phyloP scores from a whole-genome alignment of 345 rosid genomes.

The Melaleuca alternifolia region DNA sequence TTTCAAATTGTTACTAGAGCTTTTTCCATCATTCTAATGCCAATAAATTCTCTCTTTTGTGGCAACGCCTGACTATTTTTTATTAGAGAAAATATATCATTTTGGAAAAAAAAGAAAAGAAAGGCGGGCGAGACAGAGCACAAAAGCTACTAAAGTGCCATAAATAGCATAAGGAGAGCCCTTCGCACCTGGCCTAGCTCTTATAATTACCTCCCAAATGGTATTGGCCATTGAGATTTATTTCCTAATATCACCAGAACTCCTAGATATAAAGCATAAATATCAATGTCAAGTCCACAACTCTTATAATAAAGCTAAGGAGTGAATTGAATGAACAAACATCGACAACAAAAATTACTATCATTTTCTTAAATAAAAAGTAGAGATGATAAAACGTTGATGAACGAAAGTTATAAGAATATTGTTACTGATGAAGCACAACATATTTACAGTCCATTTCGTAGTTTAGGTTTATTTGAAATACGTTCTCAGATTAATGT shows the following conservation, averaged over 20 bases:
- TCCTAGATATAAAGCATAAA: neutral
- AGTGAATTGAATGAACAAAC: neutral
- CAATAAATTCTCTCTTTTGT: neutral
- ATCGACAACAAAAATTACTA: neutral
- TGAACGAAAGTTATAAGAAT: neutral
- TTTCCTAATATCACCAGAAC: neutral
- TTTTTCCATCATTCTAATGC: neutral
- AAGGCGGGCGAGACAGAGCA: neutral
- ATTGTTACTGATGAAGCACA: neutral
- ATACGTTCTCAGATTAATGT: too few species aligned
- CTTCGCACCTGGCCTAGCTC: neutral
- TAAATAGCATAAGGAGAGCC: too few species aligned
- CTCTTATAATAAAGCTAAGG: neutral
- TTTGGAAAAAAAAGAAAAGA: neutral
- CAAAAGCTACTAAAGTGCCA: neutral
- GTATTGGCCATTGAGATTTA: neutral
- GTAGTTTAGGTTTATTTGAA: too few species aligned
- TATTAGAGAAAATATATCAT: neutral
- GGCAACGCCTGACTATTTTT: neutral
- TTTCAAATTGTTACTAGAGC: neutral
- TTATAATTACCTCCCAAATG: neutral
- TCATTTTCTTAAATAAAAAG: neutral
- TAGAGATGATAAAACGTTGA: neutral
- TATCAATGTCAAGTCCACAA: neutral
- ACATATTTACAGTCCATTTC: neutral